phyloP scores from a whole-genome alignment of 306 rosid genomes.

The Trifolium pratense region DNA sequence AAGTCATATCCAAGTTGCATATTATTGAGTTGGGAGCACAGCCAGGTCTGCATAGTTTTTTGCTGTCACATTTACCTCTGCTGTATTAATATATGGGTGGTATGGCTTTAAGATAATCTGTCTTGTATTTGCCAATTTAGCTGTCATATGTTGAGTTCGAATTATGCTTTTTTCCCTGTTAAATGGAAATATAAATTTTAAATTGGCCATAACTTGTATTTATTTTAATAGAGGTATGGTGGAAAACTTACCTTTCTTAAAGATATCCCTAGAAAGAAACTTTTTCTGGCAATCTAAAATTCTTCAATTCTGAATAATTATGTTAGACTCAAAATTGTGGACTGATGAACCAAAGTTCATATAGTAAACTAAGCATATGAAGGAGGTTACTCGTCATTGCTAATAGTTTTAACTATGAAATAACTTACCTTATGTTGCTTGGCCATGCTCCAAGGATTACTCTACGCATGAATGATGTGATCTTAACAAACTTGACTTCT shows the following conservation, averaged over 20 bases:
- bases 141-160: conserved; percentile 26
- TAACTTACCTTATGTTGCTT: conserved; percentile 5
- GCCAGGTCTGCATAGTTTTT: conserved; percentile 70
- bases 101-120: conserved; percentile 26
- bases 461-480: conserved; percentile 13
- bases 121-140: conserved; percentile 4
- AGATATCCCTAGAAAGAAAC: conserved; percentile 11
- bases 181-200: conserved; percentile 3
- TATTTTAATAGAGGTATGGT: neutral
- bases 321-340: conserved; percentile 28
- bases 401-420: conserved; percentile 29
- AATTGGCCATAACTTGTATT: conserved; percentile 20
- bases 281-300: conserved; percentile 32
- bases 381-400: conserved; percentile 30
- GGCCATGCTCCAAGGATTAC: conserved; percentile 26
- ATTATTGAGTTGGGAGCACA: conserved; percentile 98
- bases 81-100: conserved; percentile 27
- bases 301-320: neutral
- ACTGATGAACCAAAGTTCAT: conserved; percentile 20
- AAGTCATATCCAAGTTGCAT: conserved; percentile 87
- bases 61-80: conserved; percentile 19
- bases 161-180: neutral
- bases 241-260: conserved; percentile 14
- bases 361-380: neutral
- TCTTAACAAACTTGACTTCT: conserved; percentile 19